Conservation (phyloP, 225 moss, liverwort and hornwort species). For the Pseudisothecium myosuroides region DNA sequence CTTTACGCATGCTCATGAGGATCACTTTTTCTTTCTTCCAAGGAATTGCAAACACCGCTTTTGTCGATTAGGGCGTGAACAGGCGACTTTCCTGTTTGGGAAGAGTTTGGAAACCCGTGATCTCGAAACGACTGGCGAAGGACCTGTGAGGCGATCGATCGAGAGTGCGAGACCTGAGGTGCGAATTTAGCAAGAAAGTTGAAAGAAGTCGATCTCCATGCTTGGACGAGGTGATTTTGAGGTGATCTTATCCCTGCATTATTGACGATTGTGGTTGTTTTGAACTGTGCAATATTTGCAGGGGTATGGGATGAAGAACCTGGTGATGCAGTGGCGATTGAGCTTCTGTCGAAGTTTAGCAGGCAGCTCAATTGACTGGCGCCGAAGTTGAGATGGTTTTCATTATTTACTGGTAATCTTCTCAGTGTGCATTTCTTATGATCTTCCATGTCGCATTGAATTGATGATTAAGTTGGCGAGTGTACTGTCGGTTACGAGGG, state of each 20-base stretch:
- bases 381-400: neutral
- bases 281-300: neutral
- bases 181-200: neutral
- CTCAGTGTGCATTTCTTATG: neutral
- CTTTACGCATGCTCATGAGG: neutral
- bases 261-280: neutral
- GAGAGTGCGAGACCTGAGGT: neutral
- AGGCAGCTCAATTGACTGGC: neutral
- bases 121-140: neutral
- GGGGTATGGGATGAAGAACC: neutral
- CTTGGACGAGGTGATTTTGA: neutral
- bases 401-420: neutral
- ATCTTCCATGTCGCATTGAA: neutral
- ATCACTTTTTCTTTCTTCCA: neutral
- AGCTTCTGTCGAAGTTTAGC: neutral
- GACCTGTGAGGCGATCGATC: neutral
- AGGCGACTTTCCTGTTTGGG: neutral
- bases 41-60: neutral
- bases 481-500: neutral
- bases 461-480: neutral
- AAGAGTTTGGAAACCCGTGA: neutral
- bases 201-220: neutral
- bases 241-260: neutral
- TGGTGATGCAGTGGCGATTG: neutral
- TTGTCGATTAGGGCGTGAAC: neutral